A percentile compares a stretch with the other conserved stretches of the same genome.
These are phyloP conservation scores for Suhomyces terraborum DNA, from an alignment of 1,139 yeast species.

Conservation along the genomic window DNA sequence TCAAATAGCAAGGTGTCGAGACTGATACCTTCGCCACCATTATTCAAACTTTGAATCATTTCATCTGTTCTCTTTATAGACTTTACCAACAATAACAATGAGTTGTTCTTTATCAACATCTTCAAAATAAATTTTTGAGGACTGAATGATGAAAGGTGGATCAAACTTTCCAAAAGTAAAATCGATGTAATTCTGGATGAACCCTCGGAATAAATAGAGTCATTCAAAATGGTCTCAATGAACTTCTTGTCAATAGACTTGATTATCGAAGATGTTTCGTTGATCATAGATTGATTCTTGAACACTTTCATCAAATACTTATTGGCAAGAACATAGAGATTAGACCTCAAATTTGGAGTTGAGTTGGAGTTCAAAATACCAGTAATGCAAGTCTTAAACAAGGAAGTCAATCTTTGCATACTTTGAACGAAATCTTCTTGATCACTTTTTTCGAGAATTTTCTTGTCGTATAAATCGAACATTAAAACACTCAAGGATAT, in stretches of 20 bases:
- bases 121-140: constrained; percentile 61
- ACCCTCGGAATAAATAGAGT: constrained; percentile 80
- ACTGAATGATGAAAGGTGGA: constrained; percentile 55
- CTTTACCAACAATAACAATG: constrained; percentile 63
- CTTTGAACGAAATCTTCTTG: constrained; percentile 30
- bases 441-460: constrained; percentile 25
- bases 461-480: constrained; percentile 62
- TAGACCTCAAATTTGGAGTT: constrained; percentile 69
- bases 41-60: constrained; percentile 44
- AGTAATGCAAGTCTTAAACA: constrained; percentile 71
- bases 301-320: constrained; percentile 60
- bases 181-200: constrained; percentile 76
- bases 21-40: constrained; percentile 33
- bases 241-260: constrained; percentile 62
- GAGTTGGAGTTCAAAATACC: constrained; percentile 74
- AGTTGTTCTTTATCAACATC: constrained; percentile 62
- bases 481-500: constrained; percentile 74
- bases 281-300: constrained; percentile 40
- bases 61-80: constrained; percentile 72
- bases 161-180: constrained; percentile 67
- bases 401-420: constrained; percentile 57
- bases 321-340: constrained; percentile 72
- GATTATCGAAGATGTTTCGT: constrained; percentile 53
- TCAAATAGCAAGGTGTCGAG: constrained; percentile 64
- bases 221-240: constrained; percentile 68